Base-by-base conservation (phyloP, 1,284 basidiomycete species). In the Neonothopanus nambi region DNA sequence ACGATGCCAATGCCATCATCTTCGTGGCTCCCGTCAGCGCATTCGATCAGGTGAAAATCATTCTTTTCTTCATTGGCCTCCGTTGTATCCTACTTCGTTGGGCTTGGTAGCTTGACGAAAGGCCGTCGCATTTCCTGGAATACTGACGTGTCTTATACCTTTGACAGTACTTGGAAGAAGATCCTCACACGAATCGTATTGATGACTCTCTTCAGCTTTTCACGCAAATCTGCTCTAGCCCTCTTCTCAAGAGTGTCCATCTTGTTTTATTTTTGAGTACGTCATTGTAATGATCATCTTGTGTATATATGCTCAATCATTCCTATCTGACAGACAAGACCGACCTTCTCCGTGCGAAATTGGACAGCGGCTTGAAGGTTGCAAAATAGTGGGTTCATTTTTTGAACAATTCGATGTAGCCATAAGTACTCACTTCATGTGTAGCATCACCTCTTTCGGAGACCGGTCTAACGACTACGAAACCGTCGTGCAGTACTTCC, bases 11-110 rank as follows among this genome's bases (percentile, higher is more conserved):
- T 33, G 89, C 90, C 23, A 92, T 92, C 65, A 92, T 92, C 52
- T 92, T 92, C 66, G 79, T 92, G 48, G 89, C 90, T 28, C 89
- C 89, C n/a, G 82, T 92, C 56, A 91, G 88, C 65, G 90, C 90
- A 6, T 92, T 91, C 64, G 89, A 92, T 70, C 89, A 91, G 76
- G 88, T 86, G 63, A 52, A 72, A 8, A 3, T 57, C 21, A 44
- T 38, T 38, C 36, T 51, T 56, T 48, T 24, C 44, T 15, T 39
- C 23, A 48, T 28, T 28, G 12, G 36, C 52, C 13, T 37, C 39
- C 40, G 5, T 23, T 18, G 17, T 50, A 13, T 8, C 30, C 30
- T 9, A 33, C 30, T 11, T 9, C 30, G 30, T 33, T 33, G 30
- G 13, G 4, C 30, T 33, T 9, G 5, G 11, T 12, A 15, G 18